Evolutionary conservation across 1,284 basidiomycete genomes (phyloP).

Genomic region (Volvariella volvacea): DNA sequence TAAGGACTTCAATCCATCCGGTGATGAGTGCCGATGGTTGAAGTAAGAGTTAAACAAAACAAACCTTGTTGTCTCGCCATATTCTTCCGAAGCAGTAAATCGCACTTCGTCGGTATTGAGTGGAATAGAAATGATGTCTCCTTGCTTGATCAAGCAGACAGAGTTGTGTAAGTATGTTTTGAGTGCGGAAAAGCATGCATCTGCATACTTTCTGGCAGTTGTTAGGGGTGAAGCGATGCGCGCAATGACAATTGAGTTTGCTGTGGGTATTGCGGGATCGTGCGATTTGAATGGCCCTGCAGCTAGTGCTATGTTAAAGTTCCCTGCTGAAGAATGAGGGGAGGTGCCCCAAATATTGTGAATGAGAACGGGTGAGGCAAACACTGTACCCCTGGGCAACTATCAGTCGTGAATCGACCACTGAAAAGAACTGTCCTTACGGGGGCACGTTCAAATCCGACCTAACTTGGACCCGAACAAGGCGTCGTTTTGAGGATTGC

Average conservation of each 20-base stretch:
- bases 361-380: conserved; percentile 53
- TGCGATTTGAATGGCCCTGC: conserved; percentile 50
- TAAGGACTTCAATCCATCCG: no score
- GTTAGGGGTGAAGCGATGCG: conserved; percentile 80
- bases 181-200: conserved; percentile 62
- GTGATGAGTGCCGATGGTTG: no score
- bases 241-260: conserved; percentile 71
- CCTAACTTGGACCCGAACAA: conserved; percentile 53
- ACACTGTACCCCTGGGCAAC: conserved; percentile 28
- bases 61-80: no score
- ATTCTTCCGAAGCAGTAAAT: no score
- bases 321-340: conserved; percentile 12
- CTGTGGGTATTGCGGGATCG: conserved; percentile 62
- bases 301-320: conserved; percentile 28
- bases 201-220: conserved; percentile 69
- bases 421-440: conserved; percentile 17
- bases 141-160: conserved; percentile 65
- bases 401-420: neutral
- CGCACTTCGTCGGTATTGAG: conserved; percentile 47
- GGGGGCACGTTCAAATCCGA: conserved; percentile 32
- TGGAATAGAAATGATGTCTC: conserved; percentile 75
- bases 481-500: conserved; percentile 29
- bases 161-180: conserved; percentile 58
- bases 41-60: no score
- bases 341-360: conserved; percentile 35